These are phyloP conservation scores for Simmondsia chinensis DNA, from an alignment of 148 eudicot species.

Conservation along the genomic window DNA sequence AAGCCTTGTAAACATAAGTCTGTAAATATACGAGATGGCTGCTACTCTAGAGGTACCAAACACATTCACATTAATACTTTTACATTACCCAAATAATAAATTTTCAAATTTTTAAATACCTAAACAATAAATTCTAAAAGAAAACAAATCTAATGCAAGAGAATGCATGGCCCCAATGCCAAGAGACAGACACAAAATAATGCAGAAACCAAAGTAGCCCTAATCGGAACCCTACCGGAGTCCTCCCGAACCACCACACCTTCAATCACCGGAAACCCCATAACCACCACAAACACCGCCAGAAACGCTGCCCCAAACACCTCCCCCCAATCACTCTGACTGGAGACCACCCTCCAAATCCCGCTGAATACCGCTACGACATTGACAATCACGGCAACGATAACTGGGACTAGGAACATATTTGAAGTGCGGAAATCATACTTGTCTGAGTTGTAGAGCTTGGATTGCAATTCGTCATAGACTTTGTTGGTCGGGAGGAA, in stretches of 20 bases:
- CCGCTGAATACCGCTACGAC: constrained; percentile 11
- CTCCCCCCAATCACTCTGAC: constrained; percentile 7
- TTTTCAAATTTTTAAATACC: no score
- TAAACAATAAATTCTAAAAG: no score
- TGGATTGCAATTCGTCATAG: constrained; percentile 2
- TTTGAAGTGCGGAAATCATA: constrained; percentile 24
- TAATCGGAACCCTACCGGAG: constrained; percentile 11
- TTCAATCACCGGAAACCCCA: constrained; percentile 18
- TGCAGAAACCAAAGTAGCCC: constrained; percentile 8
- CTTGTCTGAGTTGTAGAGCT: constrained; percentile 14
- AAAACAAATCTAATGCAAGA: no score
- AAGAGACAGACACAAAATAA: no score
- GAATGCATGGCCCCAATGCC: no score
- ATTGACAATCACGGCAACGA: constrained; percentile 8
- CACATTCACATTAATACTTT: no score
- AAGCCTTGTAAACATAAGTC: no score
- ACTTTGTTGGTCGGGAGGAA: constrained; percentile 29
- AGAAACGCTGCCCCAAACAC: constrained; percentile 14
- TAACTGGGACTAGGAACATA: constrained; percentile 21
- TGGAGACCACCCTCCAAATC: constrained; percentile 4
- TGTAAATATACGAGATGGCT: no score
- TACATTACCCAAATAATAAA: no score
- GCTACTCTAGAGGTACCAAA: no score
- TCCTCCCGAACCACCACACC: constrained; percentile 20
- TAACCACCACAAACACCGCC: constrained; percentile 5